Base-by-base conservation (phyloP, 176 grass and related monocot species). In the Carex scoparia region DNA sequence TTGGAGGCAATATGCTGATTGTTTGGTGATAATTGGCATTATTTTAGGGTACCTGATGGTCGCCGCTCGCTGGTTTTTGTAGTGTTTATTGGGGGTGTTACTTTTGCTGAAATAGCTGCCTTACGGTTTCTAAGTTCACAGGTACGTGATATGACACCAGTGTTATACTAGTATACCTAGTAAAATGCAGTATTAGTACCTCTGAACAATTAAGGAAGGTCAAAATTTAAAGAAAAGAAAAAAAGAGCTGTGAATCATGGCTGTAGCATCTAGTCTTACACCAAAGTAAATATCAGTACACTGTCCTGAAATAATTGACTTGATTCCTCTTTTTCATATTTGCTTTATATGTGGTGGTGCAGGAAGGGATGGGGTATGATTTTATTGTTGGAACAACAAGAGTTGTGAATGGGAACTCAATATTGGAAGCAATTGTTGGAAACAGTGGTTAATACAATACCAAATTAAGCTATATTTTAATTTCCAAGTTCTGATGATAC, bases 351-450 rank as follows among this genome's bases (percentile, higher is more conserved):
- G 19, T 32, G 42, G 54, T 72, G 16, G 14, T 80, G 72, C 87
- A 93, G 94, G 94, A 97, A 86, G 94, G 92, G 71, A 97, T 91
- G 90, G 92, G 92, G 48, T 94, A 93, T 23, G 94, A 97, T 84
- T 97, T 97, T 80, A 88, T 97, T 60, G 58, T 97, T 86, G 92
- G 86, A 60, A 92, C 92, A 38, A 94, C 94, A 82, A 97, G 92
- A 93, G 84, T 97, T 23, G 86, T 97, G 44, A 93, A 87, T 61
- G 94, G 94, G 32, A 97, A 89, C 72, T 90, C 94, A 42, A 88
- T 97, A 65, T 89, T 94, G 54, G 81, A 87, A 70, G 85, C 94
- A 42, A 91, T 97, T 81, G 90, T 94, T 80, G 56, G 60, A 53
- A 92, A 63, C 84, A 91, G 90, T 71, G 83, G 84, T 84, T 88